Evolutionary conservation across 2,329 filamentous ascomycete genomes (phyloP), one percentile per base, ranked within the genome.

Genomic region (Epichloe baconii): DNA sequence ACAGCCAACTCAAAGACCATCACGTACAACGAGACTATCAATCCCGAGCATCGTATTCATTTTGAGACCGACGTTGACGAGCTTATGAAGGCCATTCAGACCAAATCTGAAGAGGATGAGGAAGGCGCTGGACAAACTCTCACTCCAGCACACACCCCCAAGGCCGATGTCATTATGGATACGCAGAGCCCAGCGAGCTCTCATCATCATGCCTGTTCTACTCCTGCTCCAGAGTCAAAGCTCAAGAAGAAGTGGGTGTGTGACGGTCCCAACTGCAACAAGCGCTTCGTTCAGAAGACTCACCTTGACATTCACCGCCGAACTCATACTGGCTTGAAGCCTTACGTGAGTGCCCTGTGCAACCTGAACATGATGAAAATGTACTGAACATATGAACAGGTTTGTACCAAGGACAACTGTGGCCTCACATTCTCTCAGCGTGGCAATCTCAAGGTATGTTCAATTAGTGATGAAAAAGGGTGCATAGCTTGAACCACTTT

Each of bases 251-350:
- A 82, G 60, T 89, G 91, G 64, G 70, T 78, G 17, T 98, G 93
- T 68, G 77, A 76, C 19, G 75, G 88, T 40, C 77, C 81, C 7
- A 79, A 79, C 41, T 97, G 91, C 66, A 74, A 76, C 58, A 94
- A 93, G 72, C 81, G 78, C 55, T 97, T 96, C 66, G 81, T 80
- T 53, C 91, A 97, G 64, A 95, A 91, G 69, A 95, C 90, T 1
- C 91, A 97, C 60, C 76, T 96, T 11, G 86, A 93, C 54, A 96
- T 94, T 47, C 93, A 98, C 66, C 82, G 80, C 44, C 79, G 90
- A 56, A 84, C 86, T 4, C 93, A 98, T 67, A 95, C 88, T 2
- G 93, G 93, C 15, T 82, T 86, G 50, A 93, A 89, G 65, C 91
- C 91, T 54, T 96, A 91, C 65, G 85, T 95, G 72, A 74, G 87